These are phyloP conservation scores for Effrenium voratum DNA, from an alignment of 73 alveolate genomes.

Conservation along the genomic window DNA sequence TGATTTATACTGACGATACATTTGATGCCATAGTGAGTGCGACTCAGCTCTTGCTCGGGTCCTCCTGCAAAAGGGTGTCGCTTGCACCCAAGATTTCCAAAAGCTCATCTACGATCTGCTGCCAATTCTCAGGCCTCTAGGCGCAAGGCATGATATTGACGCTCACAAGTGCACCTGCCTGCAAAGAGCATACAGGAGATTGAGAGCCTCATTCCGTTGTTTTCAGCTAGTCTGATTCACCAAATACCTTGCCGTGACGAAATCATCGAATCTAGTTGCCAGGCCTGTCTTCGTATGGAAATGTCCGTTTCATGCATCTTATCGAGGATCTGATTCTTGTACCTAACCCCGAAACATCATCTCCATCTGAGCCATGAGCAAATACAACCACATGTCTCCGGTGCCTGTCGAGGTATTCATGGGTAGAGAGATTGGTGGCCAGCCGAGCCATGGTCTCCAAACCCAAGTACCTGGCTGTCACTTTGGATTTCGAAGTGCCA, in stretches of 20 bases:
- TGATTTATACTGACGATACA: no score
- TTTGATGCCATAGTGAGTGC: no score
- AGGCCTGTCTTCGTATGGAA: slow-evolving; percentile 97
- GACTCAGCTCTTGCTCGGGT: no score
- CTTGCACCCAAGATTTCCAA: slow-evolving; percentile 97
- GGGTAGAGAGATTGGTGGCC: slow-evolving; percentile 95
- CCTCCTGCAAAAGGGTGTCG: slow-evolving; percentile 96
- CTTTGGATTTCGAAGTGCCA: slow-evolving; percentile 35
- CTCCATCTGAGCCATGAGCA: background rate
- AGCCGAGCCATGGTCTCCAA: slow-evolving; percentile 98
- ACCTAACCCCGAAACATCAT: slow-evolving; percentile 59
- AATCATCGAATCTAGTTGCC: background rate
- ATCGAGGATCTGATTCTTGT: slow-evolving; percentile 91
- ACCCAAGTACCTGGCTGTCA: slow-evolving; percentile 96
- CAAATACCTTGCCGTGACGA: background rate
- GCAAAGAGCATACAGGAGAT: slow-evolving; percentile 97
- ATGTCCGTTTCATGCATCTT: slow-evolving; percentile 97
- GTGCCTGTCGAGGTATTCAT: slow-evolving; percentile 75
- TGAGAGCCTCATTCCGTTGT: slow-evolving; percentile 96
- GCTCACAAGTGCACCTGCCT: slow-evolving; percentile 96
- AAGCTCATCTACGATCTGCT: slow-evolving; percentile 97
- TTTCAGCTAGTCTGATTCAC: background rate
- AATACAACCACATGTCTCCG: background rate
- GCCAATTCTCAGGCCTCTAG: slow-evolving; percentile 92
- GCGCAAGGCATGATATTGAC: no score